Base-by-base conservation (phyloP, 352 stramenopile genomes). In the Phytophthora pinifolia region DNA sequence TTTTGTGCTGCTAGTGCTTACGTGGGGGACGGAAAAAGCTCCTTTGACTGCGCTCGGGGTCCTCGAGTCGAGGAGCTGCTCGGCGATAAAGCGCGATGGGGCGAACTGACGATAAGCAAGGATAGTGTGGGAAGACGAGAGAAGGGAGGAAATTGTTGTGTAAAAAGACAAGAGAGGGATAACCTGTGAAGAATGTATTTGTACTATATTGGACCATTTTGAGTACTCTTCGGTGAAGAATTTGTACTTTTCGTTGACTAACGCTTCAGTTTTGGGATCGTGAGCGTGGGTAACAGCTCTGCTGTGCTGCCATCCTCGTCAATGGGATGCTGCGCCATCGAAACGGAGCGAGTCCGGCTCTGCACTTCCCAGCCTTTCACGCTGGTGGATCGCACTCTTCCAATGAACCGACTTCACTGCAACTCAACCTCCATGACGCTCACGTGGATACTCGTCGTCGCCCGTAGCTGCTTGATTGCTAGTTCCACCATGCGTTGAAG, bases 401-500 rank as follows among this genome's bases (percentile, higher is more conserved):
- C n/a, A n/a, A n/a, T n/a, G 22, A 6, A 27, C 22, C 22, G 22
- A 27, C 22, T 27, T 51, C 13, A 56, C 9, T 32, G 55, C 35
- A n/a, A n/a, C 31, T 62, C 41, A 5, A 30, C 22, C 14, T 58
- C 15, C 9, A 74, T 55, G 32, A 69, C 49, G 18, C 15, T 64
- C 20, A 74, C 37, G 8, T 52, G 45, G 34, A 67, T 54, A 12
- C 41, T 53, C n/a, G 60, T 59, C 2, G 55, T 78, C 6, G 49
- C 64, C 18, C 58, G 64, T 20, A 79, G 47, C 17, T 67, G 72
- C 54, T 77, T 70, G 38, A 85, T 48, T 10, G 74, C 70, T n/a
- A 85, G 64, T n/a, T 83, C 63, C 17, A 85, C 44, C 62, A 81
- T 67, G n/a, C 74, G 74, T 49, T 68, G 67, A 13, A 83, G 54